These are phyloP conservation scores for Aspergillus cejpii DNA, from an alignment of 2,329 filamentous ascomycete genomes.

Conservation along the genomic window DNA sequence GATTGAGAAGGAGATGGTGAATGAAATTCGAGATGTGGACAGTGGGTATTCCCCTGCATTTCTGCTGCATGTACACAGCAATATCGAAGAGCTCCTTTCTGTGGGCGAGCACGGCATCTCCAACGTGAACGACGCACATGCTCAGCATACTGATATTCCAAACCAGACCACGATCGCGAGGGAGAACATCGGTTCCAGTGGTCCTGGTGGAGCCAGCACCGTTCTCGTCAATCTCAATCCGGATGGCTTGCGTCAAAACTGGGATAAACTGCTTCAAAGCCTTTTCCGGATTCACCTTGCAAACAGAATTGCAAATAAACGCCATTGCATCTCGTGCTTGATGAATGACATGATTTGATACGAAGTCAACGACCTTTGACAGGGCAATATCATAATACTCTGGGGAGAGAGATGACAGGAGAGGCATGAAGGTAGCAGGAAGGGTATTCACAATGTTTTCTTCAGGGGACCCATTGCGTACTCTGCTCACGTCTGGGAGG, in stretches of 20 bases:
- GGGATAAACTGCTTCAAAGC: constrained; percentile 85
- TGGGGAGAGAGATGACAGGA: constrained; percentile 84
- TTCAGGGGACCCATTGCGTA: constrained; percentile 85
- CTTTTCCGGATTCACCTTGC: constrained; percentile 92
- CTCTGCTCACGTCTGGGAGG: constrained; percentile 78
- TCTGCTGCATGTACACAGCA: constrained; percentile 91
- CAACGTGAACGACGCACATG: constrained; percentile 97
- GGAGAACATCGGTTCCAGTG: constrained; percentile 86
- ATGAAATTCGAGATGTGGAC: constrained; percentile 97
- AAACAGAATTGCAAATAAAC: constrained; percentile 92
- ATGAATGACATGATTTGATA: constrained; percentile 89
- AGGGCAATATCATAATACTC: constrained; percentile 88
- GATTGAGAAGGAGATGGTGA: constrained; percentile 87
- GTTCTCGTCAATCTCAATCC: constrained; percentile 94
- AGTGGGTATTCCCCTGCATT: constrained; percentile 86
- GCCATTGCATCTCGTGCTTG: constrained; percentile 97
- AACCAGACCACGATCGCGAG: constrained; percentile 82
- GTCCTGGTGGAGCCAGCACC: constrained; percentile 91
- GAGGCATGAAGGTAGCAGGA: constrained; percentile 80
- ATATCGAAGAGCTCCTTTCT: constrained; percentile 85
- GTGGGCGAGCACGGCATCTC: constrained; percentile 80
- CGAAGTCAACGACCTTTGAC: constrained; percentile 86
- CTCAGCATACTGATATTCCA: constrained; percentile 97
- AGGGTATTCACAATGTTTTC: constrained; percentile 96
- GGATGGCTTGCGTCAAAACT: constrained; percentile 82